phyloP scores from a whole-genome alignment of 139 green algal species.

The Mesotaenium endlicherianum region DNA sequence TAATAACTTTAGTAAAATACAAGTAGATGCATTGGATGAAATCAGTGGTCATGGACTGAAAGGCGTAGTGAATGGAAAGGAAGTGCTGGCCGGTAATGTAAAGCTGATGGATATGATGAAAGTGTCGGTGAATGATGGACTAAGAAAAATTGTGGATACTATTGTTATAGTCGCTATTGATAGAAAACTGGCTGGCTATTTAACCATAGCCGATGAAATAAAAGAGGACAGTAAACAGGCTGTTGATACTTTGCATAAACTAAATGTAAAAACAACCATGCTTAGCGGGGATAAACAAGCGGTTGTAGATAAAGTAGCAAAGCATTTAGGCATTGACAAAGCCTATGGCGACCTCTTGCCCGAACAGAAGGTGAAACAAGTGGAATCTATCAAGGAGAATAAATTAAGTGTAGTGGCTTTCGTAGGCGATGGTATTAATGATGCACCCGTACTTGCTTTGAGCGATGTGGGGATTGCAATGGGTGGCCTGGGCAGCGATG shows the following conservation, averaged over 20 bases:
- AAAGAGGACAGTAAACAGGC: neutral
- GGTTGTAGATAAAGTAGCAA: constrained; percentile 47
- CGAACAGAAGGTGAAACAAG: constrained; percentile 54
- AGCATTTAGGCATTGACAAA: constrained; percentile 44
- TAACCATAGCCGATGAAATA: neutral
- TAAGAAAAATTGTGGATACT: no score
- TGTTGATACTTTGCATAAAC: neutral
- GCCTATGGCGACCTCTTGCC: constrained; percentile 32
- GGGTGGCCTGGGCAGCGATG: constrained; percentile 58
- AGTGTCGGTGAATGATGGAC: no score
- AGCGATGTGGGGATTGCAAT: constrained; percentile 64
- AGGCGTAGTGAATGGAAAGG: no score
- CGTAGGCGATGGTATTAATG: constrained; percentile 73
- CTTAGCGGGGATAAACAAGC: constrained; percentile 59
- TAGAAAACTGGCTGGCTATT: constrained; percentile 25
- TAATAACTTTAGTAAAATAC: neutral
- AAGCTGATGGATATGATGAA: no score
- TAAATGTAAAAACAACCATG: constrained; percentile 45
- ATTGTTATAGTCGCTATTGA: no score
- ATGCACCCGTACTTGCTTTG: constrained; percentile 53
- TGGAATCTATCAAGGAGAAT: neutral
- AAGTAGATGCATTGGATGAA: no score
- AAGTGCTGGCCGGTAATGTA: no score
- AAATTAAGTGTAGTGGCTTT: neutral
- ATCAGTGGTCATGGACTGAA: no score